Evolutionary conservation across 2,329 filamentous ascomycete genomes (phyloP).

Genomic region (Aschersonia sp.): DNA sequence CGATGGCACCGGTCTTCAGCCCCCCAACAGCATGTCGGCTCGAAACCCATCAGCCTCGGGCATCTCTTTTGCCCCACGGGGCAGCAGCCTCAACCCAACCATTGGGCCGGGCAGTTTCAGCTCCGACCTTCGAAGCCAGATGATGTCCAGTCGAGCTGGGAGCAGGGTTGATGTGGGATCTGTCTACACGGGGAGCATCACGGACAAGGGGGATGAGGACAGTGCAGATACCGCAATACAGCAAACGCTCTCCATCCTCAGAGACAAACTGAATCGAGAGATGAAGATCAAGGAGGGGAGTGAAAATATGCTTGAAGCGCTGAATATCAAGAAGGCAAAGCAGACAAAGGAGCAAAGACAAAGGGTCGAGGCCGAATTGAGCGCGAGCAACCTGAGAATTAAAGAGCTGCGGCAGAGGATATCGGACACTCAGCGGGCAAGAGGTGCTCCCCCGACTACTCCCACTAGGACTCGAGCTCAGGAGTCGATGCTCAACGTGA

Average conservation of each 20-base stretch:
- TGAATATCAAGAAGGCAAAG: conserved; percentile 90
- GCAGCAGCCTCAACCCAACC: conserved; percentile 55
- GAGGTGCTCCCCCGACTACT: conserved; percentile 29
- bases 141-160: conserved; percentile 25
- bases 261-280: conserved; percentile 83
- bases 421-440: conserved; percentile 40
- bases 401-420: conserved; percentile 46
- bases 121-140: conserved; percentile 64
- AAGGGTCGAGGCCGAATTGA: conserved; percentile 76
- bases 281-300: conserved; percentile 96
- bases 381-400: conserved; percentile 65
- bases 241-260: conserved; percentile 58
- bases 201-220: conserved; percentile 50
- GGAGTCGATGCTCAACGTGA: conserved; percentile 30
- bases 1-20: conserved; percentile 35
- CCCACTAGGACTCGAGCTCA: conserved; percentile 36
- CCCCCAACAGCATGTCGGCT: conserved; percentile 25
- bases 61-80: conserved; percentile 51
- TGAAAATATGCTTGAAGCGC: conserved; percentile 90
- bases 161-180: conserved; percentile 21
- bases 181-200: conserved; percentile 21
- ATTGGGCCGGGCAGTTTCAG: conserved; percentile 76
- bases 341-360: conserved; percentile 77
- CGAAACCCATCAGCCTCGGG: conserved; percentile 37
- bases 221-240: conserved; percentile 44